Conservation (phyloP, 495 filamentous ascomycete species). For the Hypoxylon trugodes region DNA sequence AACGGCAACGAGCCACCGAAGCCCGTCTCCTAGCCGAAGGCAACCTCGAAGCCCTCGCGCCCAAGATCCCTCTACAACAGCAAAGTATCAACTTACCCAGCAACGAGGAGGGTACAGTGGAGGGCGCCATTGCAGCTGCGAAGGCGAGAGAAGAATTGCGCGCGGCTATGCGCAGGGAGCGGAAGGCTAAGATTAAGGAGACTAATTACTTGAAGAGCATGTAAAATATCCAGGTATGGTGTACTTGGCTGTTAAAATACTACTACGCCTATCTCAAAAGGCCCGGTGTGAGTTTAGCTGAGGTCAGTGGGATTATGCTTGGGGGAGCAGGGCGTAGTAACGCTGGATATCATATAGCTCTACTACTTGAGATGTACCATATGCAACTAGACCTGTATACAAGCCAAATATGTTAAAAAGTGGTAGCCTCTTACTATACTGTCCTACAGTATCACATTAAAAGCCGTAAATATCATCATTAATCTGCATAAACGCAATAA, state of each 20-base stretch:
- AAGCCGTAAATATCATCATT: background rate
- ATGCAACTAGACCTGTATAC: constrained; percentile 21
- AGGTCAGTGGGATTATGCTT: no score
- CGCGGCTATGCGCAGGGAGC: constrained; percentile 73
- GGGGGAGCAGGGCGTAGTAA: background rate
- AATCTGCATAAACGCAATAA: background rate
- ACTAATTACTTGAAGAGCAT: constrained; percentile 89
- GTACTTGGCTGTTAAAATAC: no score
- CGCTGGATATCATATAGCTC: background rate
- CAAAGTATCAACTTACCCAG: constrained; percentile 84
- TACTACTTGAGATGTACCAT: constrained; percentile 28
- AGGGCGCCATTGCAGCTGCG: constrained; percentile 65
- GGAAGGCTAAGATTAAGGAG: constrained; percentile 86
- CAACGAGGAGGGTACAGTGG: constrained; percentile 64
- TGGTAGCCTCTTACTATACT: background rate
- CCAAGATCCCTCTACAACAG: constrained; percentile 81
- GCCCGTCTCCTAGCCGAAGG: constrained; percentile 70
- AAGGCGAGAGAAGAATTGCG: constrained; percentile 70
- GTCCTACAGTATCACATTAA: no score
- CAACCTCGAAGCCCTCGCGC: constrained; percentile 68
- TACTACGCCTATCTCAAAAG: no score
- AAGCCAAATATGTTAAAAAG: constrained; percentile 7
- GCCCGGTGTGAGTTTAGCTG: no score
- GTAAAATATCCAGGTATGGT: constrained; percentile 47
- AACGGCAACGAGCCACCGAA: constrained; percentile 68